phyloP scores from a whole-genome alignment of 192 early-diverging fungal genomes.

The Rhizophagus sp. region DNA sequence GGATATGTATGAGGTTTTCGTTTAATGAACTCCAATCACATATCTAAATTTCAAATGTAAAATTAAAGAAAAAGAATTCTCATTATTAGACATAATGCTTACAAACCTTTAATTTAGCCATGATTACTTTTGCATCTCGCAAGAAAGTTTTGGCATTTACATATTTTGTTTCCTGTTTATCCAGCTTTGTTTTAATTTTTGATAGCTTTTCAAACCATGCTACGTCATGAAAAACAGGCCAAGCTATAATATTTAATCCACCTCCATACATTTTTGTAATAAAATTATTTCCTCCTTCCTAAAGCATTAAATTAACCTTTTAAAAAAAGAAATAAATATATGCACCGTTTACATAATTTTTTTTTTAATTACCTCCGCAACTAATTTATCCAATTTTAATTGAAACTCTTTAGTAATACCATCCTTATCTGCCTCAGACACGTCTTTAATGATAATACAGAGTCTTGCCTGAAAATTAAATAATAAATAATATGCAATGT shows the following conservation, averaged over 20 bases:
- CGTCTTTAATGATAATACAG: slow-evolving; percentile 32
- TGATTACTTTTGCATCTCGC: not conserved
- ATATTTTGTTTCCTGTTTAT: slow-evolving; percentile 1
- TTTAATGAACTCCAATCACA: slow-evolving; percentile 29
- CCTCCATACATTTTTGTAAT: slow-evolving; percentile 18
- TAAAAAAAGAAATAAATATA: not conserved
- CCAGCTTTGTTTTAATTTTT: not conserved
- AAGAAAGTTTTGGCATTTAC: slow-evolving; percentile 2
- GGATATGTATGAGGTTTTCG: slow-evolving; percentile 13
- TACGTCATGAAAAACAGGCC: slow-evolving; percentile 27
- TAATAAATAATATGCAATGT: not conserved
- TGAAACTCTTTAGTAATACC: slow-evolving; percentile 16
- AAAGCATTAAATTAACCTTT: not conserved
- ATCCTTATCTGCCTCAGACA: not conserved
- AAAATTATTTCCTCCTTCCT: slow-evolving; percentile 30
- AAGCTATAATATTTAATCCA: slow-evolving; percentile 20
- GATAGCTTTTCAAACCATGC: not conserved
- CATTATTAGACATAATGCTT: no score
- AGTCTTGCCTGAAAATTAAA: not conserved
- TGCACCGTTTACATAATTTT: no score
- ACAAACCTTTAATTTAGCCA: slow-evolving; percentile 17
- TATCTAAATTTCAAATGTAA: not conserved
- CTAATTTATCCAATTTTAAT: not conserved
- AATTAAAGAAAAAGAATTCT: not conserved
- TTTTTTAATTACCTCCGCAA: not conserved